These are phyloP conservation scores for Cercospora zeina DNA, from an alignment of 2,329 filamentous ascomycete species.

Conservation along the genomic window DNA sequence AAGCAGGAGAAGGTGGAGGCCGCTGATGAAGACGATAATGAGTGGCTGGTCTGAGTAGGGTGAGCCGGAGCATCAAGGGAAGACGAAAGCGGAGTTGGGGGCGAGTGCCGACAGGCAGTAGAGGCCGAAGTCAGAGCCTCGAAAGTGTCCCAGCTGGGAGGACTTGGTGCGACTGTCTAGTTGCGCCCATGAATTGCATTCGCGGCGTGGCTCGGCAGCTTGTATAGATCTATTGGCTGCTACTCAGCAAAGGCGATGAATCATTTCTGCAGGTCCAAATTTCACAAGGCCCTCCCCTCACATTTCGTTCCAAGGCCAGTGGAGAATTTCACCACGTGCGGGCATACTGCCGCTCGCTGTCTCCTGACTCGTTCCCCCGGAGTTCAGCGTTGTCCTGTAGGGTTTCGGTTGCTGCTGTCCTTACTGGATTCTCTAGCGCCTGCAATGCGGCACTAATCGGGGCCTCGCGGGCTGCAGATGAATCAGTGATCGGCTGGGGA, in stretches of 20 bases:
- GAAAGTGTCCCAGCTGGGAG: not conserved
- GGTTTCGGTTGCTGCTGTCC: no score
- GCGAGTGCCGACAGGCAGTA: not conserved
- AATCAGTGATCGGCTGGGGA: no score
- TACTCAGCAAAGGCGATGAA: not conserved
- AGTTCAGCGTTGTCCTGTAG: no score
- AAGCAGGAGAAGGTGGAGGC: conserved; percentile 10
- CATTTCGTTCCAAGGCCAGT: not conserved
- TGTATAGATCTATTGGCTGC: not conserved
- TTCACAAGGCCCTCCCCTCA: not conserved
- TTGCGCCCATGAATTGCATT: not conserved
- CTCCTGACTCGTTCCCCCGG: no score
- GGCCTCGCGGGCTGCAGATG: no score
- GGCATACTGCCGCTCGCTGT: no score
- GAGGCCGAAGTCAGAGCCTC: not conserved
- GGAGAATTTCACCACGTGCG: not conserved
- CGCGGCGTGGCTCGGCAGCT: not conserved
- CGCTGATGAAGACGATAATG: not conserved
- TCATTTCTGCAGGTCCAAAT: not conserved
- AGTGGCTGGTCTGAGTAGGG: not conserved
- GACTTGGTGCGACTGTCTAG: not conserved
- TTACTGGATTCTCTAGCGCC: no score
- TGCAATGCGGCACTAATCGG: no score
- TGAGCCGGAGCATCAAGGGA: not conserved
- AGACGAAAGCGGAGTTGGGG: not conserved